Conservation (phyloP, 163 green algal species). For the Chlamydomonas reinhardtii region DNA sequence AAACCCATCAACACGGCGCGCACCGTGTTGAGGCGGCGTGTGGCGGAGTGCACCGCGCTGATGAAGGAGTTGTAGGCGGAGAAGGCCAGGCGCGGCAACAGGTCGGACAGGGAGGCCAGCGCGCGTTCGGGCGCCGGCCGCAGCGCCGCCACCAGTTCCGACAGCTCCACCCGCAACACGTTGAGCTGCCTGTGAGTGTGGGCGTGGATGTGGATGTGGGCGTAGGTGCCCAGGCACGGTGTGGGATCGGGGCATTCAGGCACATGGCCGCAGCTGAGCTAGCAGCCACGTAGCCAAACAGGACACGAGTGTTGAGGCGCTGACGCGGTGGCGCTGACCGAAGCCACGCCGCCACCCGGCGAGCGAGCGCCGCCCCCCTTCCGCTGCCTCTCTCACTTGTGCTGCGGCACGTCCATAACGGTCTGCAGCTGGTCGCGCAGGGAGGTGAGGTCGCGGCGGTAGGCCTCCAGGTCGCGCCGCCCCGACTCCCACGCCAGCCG, state of each 20-base stretch:
- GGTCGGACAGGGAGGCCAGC: slow-evolving; percentile 44
- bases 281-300: too few species aligned
- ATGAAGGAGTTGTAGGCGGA: slow-evolving; percentile 77
- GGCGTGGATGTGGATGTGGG: too few species aligned
- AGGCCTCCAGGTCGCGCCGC: slow-evolving; percentile 31
- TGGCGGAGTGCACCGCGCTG: slow-evolving; percentile 62
- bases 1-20: too few species aligned
- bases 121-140: slow-evolving; percentile 53
- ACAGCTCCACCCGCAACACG: slow-evolving; percentile 56
- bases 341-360: too few species aligned
- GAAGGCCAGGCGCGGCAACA: slow-evolving; percentile 61
- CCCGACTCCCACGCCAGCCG: slow-evolving; percentile 32
- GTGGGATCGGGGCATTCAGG: too few species aligned
- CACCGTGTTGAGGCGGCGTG: neutral
- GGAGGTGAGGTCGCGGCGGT: slow-evolving; percentile 21
- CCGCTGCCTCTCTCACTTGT: slow-evolving; percentile 27
- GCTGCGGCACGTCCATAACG: slow-evolving; percentile 40
- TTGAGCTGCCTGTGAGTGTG: slow-evolving; percentile 54
- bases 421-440: slow-evolving; percentile 54
- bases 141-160: slow-evolving; percentile 50
- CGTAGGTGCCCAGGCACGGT: neutral
- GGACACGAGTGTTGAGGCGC: too few species aligned
- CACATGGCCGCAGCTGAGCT: too few species aligned
- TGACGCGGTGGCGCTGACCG: too few species aligned
- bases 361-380: too few species aligned